phyloP scores from a whole-genome alignment of 192 early-diverging fungal genomes.

The Podochytrium sp. region DNA sequence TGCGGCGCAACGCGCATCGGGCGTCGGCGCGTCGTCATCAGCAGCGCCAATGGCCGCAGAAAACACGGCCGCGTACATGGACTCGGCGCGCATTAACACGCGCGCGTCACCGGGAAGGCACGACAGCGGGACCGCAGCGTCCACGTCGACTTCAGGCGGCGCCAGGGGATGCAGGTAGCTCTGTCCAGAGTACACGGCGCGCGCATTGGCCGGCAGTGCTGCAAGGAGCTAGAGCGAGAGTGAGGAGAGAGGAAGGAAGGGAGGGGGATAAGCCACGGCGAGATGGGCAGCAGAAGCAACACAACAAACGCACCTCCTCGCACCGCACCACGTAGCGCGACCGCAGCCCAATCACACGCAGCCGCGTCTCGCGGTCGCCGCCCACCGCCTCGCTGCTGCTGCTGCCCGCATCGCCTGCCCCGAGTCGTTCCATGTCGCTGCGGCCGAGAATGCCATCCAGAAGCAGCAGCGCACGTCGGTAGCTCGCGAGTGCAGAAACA shows the following conservation, averaged over 20 bases:
- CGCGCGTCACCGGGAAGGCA: neutral
- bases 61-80: neutral
- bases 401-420: neutral
- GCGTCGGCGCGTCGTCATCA: neutral
- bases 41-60: neutral
- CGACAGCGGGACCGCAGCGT: neutral
- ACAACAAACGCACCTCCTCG: neutral
- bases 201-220: neutral
- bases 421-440: neutral
- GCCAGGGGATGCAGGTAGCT: neutral
- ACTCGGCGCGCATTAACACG: neutral
- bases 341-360: neutral
- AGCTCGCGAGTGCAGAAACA: neutral
- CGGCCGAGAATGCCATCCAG: neutral
- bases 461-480: neutral
- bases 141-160: neutral
- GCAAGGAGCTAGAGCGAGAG: neutral
- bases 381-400: neutral
- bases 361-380: neutral
- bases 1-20: neutral
- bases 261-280: no score
- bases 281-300: neutral
- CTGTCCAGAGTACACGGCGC: slow-evolving; percentile 6
- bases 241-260: no score
- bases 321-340: slow-evolving; percentile 2